These are phyloP conservation scores for Rosa lucieae DNA, from an alignment of 306 rosid genomes.

Conservation along the genomic window DNA sequence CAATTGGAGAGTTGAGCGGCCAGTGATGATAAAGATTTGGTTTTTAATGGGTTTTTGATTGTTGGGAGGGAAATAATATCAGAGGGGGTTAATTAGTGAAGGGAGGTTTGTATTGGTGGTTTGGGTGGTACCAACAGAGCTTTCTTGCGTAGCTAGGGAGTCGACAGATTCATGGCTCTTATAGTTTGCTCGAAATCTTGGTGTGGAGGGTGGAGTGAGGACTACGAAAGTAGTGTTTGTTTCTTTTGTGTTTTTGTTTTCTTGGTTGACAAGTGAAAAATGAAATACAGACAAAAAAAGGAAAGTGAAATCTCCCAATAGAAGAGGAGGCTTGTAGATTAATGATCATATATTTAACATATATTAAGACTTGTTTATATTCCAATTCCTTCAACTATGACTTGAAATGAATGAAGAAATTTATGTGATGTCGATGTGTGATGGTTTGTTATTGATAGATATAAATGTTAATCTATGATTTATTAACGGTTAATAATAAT, in stretches of 20 bases:
- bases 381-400: too few species aligned
- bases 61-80: constrained; percentile 18
- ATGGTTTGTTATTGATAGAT: too few species aligned
- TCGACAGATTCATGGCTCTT: neutral
- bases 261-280: neutral
- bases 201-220: neutral
- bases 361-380: too few species aligned
- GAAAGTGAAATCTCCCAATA: neutral
- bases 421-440: neutral
- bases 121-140: too few species aligned
- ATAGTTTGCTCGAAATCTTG: neutral
- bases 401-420: neutral
- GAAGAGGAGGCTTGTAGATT: neutral
- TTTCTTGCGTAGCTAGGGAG: neutral
- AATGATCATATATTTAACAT: neutral
- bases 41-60: neutral
- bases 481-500: too few species aligned
- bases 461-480: too few species aligned
- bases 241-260: neutral
- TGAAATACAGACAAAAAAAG: neutral
- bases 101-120: constrained; percentile 7
- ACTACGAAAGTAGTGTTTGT: neutral
- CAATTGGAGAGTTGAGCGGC: neutral
- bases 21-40: neutral
- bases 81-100: neutral